Percentiles rank a stretch among this genome's conserved stretches.
Conservation (phyloP, 2,329 filamentous ascomycete genomes). For the Pseudogymnoascus sp. region DNA sequence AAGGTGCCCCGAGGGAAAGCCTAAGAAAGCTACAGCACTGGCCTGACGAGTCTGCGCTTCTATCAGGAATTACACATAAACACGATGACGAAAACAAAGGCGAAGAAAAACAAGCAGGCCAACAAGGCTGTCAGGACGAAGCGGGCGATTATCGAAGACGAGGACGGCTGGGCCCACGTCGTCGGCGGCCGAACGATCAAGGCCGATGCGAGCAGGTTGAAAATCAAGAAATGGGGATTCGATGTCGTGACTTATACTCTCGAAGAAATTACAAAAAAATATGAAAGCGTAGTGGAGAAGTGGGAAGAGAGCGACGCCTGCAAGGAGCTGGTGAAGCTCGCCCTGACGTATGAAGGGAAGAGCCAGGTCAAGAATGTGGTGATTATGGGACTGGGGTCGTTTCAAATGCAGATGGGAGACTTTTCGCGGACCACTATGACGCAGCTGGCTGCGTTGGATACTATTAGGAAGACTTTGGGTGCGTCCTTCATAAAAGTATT, state of each 20-base stretch:
- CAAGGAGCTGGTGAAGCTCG: conserved; percentile 13
- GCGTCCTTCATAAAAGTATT: background rate
- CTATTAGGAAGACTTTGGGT: conserved; percentile 21
- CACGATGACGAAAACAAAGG: background rate
- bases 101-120: background rate
- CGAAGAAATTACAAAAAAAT: conserved; percentile 24
- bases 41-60: background rate
- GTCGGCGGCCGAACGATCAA: conserved; percentile 17
- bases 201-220: background rate
- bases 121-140: conserved; percentile 23
- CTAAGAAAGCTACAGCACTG: background rate
- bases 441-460: conserved; percentile 26
- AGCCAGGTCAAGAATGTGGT: conserved; percentile 23
- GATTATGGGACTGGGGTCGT: conserved; percentile 26
- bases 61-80: background rate
- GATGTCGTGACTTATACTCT: conserved; percentile 15
- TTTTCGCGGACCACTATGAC: conserved; percentile 24
- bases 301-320: conserved; percentile 24
- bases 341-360: conserved; percentile 8
- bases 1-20: background rate
- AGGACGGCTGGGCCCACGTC: conserved; percentile 30
- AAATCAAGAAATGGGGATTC: background rate
- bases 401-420: conserved; percentile 25
- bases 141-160: conserved; percentile 24
- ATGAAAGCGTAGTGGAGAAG: conserved; percentile 19